A percentile compares a stretch with the other conserved stretches of the same genome.
These are phyloP conservation scores for Neurospora sp. DNA, from an alignment of 495 filamentous ascomycete species.

Conservation along the genomic window DNA sequence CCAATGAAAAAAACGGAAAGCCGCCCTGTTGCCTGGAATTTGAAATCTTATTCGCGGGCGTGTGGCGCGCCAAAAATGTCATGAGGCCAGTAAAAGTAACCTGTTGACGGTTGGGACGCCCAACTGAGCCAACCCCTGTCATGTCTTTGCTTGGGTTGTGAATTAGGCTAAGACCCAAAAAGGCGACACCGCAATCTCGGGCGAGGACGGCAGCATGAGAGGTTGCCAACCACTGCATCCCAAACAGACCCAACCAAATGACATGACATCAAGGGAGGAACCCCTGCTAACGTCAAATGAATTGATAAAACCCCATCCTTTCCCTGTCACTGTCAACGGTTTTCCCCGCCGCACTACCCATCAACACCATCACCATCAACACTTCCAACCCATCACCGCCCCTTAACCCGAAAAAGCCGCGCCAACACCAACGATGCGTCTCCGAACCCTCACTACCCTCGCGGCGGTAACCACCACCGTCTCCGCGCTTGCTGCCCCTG, in stretches of 20 bases:
- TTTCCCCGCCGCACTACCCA: neutral
- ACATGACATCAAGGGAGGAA: neutral
- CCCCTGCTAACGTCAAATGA: neutral
- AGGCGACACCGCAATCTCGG: neutral
- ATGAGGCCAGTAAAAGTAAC: too few species aligned
- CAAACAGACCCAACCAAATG: neutral
- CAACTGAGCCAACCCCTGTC: neutral
- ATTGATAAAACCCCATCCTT: neutral
- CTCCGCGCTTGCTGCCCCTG: neutral
- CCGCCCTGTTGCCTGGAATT: neutral
- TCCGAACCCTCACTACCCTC: neutral
- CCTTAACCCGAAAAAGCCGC: neutral
- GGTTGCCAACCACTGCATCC: neutral
- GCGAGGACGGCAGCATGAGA: neutral
- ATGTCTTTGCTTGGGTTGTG: neutral
- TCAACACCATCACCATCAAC: neutral
- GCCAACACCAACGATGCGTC: neutral
- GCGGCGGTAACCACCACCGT: neutral
- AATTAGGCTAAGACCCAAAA: neutral
- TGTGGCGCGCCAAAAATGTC: neutral
- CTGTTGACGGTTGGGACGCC: neutral
- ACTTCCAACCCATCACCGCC: neutral
- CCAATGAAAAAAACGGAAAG: neutral
- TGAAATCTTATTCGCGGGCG: neutral
- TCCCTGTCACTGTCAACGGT: neutral